Evolutionary conservation across 306 rosid species (phyloP), one percentile per base, ranked within the genome.

Genomic region (Myrica gale): DNA sequence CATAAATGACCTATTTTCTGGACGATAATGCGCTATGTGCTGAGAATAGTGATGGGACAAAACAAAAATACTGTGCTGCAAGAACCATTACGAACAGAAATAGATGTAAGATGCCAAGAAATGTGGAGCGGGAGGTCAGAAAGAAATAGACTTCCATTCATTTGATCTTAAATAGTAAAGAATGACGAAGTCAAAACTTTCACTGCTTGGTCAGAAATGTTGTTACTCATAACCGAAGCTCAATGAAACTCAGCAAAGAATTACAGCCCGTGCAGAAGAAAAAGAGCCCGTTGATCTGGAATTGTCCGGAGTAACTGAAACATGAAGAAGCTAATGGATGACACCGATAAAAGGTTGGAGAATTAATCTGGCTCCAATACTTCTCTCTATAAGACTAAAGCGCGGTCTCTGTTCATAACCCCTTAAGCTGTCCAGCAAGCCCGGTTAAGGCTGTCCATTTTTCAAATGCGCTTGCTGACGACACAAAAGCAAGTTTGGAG

Each of bases 371-470:
- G 68, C 69, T 75, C 63, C 78, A 75, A 51, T 47, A 62, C 50
- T 43, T 2, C 4, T 6, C 44, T 37, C 23, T 45, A 79, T 66
- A 76, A 53, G 73, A 26, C 37, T 41, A 79, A 74, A 51, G 53
- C 16, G 55, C 26, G 68, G 78, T 48, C 46, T 73, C 60, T 63
- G 55, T 12, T 83, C 82, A 92, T 69, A 96, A 97, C 58, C 98
- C 99, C 81, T 90, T 96, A 32, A 96, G 93, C 86, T 88, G 86
- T 72, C 21, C 92, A 60, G 74, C 44, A n/a, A 95, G 72, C 68
- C 97, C 96, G 47, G 93, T 87, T 84, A 92, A 76, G 56, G 93
- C 79, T 66, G 96, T 89, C 98, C 98, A 92, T 76, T 96, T 90
- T 93, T 96, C 91, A 79, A 96, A 86, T 76, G 99, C 97, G 71